A percentile compares a stretch with the other conserved stretches of the same genome.
Conservation (phyloP, 2,329 filamentous ascomycete genomes). For the Lasiodiplodia gonubiensis region DNA sequence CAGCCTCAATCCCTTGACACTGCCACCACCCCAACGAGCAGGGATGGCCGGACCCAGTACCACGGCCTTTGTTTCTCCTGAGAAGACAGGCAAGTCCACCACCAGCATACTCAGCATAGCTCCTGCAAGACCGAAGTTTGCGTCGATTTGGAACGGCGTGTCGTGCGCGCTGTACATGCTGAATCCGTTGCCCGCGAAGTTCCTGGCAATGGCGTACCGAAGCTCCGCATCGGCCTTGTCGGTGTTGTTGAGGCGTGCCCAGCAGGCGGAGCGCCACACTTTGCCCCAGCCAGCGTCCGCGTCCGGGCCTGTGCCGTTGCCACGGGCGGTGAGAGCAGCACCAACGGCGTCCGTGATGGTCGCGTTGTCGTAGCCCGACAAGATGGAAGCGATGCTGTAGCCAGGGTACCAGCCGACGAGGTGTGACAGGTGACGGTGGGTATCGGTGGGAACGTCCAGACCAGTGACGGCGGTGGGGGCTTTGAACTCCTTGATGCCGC, state of each 20-base stretch:
- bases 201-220: constrained; percentile 55
- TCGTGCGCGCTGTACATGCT: constrained; percentile 57
- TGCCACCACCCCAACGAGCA: constrained; percentile 50
- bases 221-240: constrained; percentile 56
- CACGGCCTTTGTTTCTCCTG: background rate
- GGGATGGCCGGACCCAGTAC: constrained; percentile 57
- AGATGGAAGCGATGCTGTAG: constrained; percentile 54
- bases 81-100: constrained; percentile 49
- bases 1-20: constrained; percentile 52
- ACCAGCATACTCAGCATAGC: constrained; percentile 59
- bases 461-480: constrained; percentile 45
- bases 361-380: constrained; percentile 51
- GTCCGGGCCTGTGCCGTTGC: constrained; percentile 54
- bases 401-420: constrained; percentile 64
- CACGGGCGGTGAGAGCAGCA: constrained; percentile 55
- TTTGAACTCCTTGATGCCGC: constrained; percentile 60
- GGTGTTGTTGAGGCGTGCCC: constrained; percentile 61
- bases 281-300: constrained; percentile 64
- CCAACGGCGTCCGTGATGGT: constrained; percentile 54
- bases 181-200: constrained; percentile 58
- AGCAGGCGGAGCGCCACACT: constrained; percentile 63
- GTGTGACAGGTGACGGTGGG: constrained; percentile 61
- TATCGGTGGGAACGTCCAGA: constrained; percentile 49
- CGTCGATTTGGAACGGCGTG: constrained; percentile 64
- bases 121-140: constrained; percentile 61